Conservation (phyloP, 768 basidiomycete species). For the Mycena belliarum region DNA sequence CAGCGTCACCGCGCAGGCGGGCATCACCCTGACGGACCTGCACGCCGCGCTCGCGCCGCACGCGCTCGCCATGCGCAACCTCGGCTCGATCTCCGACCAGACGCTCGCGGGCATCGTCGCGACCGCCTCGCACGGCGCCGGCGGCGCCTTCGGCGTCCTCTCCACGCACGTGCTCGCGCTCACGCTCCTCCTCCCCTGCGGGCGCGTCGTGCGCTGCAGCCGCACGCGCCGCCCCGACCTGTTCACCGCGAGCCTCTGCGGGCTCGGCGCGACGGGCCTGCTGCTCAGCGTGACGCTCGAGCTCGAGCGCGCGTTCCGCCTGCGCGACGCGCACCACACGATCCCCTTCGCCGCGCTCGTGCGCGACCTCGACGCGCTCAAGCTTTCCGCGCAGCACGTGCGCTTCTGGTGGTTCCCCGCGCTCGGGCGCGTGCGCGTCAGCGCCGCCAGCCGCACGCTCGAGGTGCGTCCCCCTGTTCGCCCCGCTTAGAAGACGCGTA, state of each 20-base stretch:
- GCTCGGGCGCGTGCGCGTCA: slow-evolving; percentile 68
- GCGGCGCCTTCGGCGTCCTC: slow-evolving; percentile 75
- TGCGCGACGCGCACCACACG: slow-evolving; percentile 71
- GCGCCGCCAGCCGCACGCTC: slow-evolving; percentile 69
- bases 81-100: slow-evolving; percentile 97
- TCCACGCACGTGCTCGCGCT: slow-evolving; percentile 79
- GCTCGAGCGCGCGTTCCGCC: slow-evolving; percentile 79
- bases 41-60: slow-evolving; percentile 65
- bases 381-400: slow-evolving; percentile 78
- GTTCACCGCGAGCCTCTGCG: slow-evolving; percentile 89
- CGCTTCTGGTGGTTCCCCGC: slow-evolving; percentile 95
- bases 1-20: slow-evolving; percentile 73
- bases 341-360: slow-evolving; percentile 60
- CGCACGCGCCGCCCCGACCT: slow-evolving; percentile 65
- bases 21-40: slow-evolving; percentile 75
- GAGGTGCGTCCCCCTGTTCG: slow-evolving; percentile 54
- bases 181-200: slow-evolving; percentile 76
- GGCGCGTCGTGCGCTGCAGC: slow-evolving; percentile 68
- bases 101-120: slow-evolving; percentile 90
- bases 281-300: slow-evolving; percentile 77
- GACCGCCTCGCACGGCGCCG: slow-evolving; percentile 95
- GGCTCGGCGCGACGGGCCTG: slow-evolving; percentile 88
- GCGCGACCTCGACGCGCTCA: slow-evolving; percentile 58
- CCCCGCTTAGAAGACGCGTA: too few species aligned
- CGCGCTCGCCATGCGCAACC: slow-evolving; percentile 83